phyloP scores from a whole-genome alignment of 495 filamentous ascomycete genomes.

The Evernia prunastri region DNA sequence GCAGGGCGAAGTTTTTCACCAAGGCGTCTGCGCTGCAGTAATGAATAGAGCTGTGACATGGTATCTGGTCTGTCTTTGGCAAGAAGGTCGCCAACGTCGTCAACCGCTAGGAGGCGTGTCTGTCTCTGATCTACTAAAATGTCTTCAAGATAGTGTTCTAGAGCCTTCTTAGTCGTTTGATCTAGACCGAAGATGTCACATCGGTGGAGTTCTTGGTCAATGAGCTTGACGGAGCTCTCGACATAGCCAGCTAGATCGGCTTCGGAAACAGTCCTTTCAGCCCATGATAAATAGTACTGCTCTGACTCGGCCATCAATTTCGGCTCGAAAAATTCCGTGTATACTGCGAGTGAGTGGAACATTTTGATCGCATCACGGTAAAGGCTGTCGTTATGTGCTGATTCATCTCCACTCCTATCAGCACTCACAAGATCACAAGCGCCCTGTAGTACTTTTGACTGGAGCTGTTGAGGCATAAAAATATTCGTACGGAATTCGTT shows the following conservation, averaged over 20 bases:
- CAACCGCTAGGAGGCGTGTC: slow-evolving; percentile 51
- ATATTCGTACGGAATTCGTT: slow-evolving; percentile 50
- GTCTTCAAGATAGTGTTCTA: slow-evolving; percentile 46
- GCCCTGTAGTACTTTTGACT: slow-evolving; percentile 55
- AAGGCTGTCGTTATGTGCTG: slow-evolving; percentile 45
- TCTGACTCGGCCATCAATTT: slow-evolving; percentile 60
- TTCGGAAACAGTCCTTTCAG: slow-evolving; percentile 49
- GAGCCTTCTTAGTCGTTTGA: slow-evolving; percentile 66
- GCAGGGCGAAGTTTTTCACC: slow-evolving; percentile 58
- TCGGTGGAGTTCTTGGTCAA: slow-evolving; percentile 61
- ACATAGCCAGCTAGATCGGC: slow-evolving; percentile 64
- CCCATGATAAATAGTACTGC: slow-evolving; percentile 58
- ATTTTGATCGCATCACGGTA: slow-evolving; percentile 69
- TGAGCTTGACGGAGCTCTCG: slow-evolving; percentile 53
- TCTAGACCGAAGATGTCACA: slow-evolving; percentile 77
- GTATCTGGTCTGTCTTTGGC: slow-evolving; percentile 56
- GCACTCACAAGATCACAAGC: slow-evolving; percentile 68
- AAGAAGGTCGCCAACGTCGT: slow-evolving; percentile 61
- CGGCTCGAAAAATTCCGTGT: slow-evolving; percentile 72
- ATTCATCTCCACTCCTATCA: slow-evolving; percentile 53
- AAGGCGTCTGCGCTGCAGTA: slow-evolving; percentile 61
- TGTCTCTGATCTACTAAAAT: slow-evolving; percentile 59
- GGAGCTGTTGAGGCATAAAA: slow-evolving; percentile 46
- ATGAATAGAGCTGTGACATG: slow-evolving; percentile 66
- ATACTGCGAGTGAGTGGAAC: slow-evolving; percentile 74